Conservation (phyloP, 805 yeast genomes). For the Blastobotrys chiropterorum region DNA sequence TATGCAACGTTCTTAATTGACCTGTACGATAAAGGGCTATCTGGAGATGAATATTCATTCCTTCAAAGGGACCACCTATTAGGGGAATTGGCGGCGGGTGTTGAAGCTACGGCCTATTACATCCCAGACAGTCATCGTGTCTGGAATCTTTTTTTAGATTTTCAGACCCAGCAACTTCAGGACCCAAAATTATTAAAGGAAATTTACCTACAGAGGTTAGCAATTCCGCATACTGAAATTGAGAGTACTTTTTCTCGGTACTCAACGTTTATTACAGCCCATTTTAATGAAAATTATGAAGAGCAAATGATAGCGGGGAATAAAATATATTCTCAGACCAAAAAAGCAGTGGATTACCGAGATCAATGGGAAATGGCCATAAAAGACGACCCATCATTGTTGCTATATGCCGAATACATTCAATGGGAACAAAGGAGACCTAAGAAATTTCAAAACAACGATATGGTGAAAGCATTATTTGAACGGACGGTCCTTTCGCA, state of each 20-base stretch:
- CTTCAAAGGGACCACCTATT: not conserved
- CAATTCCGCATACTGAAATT: constrained; percentile 22
- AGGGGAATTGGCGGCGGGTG: constrained; percentile 13
- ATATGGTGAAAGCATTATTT: constrained; percentile 19
- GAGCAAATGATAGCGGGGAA: constrained; percentile 22
- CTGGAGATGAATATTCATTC: not conserved
- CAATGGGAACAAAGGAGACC: constrained; percentile 19
- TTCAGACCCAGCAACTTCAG: constrained; percentile 1
- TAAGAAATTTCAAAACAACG: constrained; percentile 13
- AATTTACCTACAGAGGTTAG: constrained; percentile 20
- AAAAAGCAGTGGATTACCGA: constrained; percentile 8
- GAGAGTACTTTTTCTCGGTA: constrained; percentile 24
- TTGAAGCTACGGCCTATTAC: constrained; percentile 12
- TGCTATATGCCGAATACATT: constrained; percentile 24
- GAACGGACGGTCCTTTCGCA: constrained; percentile 22
- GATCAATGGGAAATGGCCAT: constrained; percentile 19
- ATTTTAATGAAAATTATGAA: constrained; percentile 23
- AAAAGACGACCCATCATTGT: constrained; percentile 8
- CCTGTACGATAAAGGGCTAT: not conserved
- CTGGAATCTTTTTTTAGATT: constrained; percentile 20
- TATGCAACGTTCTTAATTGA: not conserved
- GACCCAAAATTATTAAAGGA: constrained; percentile 3
- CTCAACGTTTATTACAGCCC: constrained; percentile 24
- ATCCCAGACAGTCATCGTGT: constrained; percentile 17
- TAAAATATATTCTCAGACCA: constrained; percentile 16